Evolutionary conservation across 1,139 yeast genomes (phyloP).

Genomic region (Taiozyma onychis): DNA sequence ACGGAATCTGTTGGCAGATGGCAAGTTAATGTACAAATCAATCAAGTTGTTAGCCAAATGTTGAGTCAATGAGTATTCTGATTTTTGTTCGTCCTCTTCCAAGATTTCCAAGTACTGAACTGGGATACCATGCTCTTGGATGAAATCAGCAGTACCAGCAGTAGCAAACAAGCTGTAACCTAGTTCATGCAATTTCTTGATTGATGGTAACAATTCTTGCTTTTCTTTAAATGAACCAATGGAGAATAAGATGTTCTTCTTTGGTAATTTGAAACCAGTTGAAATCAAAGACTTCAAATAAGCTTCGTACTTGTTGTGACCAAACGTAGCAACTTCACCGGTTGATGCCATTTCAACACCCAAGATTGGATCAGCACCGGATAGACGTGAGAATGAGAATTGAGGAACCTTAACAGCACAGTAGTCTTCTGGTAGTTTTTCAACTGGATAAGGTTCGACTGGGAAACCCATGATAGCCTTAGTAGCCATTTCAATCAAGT

Average conservation of each 20-base stretch:
- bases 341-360: slow-evolving; percentile 99
- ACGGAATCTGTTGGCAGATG: slow-evolving; percentile 94
- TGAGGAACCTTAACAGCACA: slow-evolving; percentile 98
- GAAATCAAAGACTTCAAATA: slow-evolving; percentile 91
- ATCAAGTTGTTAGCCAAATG: slow-evolving; percentile 96
- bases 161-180: slow-evolving; percentile 95
- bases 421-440: slow-evolving; percentile 83
- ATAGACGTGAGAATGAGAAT: slow-evolving; percentile 93
- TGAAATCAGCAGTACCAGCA: slow-evolving; percentile 98
- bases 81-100: slow-evolving; percentile 70
- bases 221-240: slow-evolving; percentile 98
- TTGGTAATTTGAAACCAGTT: slow-evolving; percentile 92
- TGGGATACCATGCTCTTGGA: slow-evolving; percentile 90
- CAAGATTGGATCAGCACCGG: slow-evolving; percentile 97
- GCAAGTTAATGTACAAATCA: slow-evolving; percentile 93
- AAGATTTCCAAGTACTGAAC: slow-evolving; percentile 92
- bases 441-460: slow-evolving; percentile 82
- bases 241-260: slow-evolving; percentile 88
- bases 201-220: slow-evolving; percentile 85
- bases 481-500: slow-evolving; percentile 95
- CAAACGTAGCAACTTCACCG: slow-evolving; percentile 98
- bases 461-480: slow-evolving; percentile 92
- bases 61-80: slow-evolving; percentile 92
- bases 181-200: slow-evolving; percentile 70
- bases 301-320: slow-evolving; percentile 94